Conservation (phyloP, 768 basidiomycete genomes). For the Paxillus rubicundulus region DNA sequence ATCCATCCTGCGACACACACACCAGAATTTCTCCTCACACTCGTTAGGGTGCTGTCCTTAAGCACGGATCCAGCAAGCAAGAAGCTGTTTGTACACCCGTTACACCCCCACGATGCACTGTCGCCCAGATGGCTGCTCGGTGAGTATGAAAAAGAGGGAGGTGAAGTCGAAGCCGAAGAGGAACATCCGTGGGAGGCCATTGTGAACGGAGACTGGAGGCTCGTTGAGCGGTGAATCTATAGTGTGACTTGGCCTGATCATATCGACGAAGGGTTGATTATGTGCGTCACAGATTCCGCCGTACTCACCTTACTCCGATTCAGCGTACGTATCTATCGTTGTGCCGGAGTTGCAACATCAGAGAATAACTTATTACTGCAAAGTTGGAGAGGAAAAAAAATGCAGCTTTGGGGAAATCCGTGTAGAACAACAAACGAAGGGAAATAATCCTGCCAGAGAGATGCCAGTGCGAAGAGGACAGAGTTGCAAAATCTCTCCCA, state of each 20-base stretch:
- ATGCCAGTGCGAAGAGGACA: too few species aligned
- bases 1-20: slow-evolving; percentile 58
- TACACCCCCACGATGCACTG: slow-evolving; percentile 18
- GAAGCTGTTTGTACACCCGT: slow-evolving; percentile 13
- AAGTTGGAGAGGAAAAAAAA: too few species aligned
- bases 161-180: slow-evolving; percentile 9
- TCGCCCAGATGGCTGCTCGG: slow-evolving; percentile 32
- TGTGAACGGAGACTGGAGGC: slow-evolving; percentile 28
- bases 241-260: background rate
- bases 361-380: too few species aligned
- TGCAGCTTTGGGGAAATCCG: too few species aligned
- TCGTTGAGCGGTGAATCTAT: slow-evolving; percentile 2
- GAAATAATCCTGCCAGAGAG: too few species aligned
- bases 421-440: too few species aligned
- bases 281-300: background rate
- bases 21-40: slow-evolving; percentile 54
- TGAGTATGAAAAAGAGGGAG: slow-evolving; percentile 9
- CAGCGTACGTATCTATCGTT: too few species aligned
- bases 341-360: too few species aligned
- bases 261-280: background rate
- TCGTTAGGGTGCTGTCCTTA: slow-evolving; percentile 38
- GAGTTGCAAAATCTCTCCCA: too few species aligned
- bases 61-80: slow-evolving; percentile 12
- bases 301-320: background rate
- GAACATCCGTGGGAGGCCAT: slow-evolving; percentile 31